Conservation (phyloP, 2,329 filamentous ascomycete genomes). For the Aurifilum marmelostoma region DNA sequence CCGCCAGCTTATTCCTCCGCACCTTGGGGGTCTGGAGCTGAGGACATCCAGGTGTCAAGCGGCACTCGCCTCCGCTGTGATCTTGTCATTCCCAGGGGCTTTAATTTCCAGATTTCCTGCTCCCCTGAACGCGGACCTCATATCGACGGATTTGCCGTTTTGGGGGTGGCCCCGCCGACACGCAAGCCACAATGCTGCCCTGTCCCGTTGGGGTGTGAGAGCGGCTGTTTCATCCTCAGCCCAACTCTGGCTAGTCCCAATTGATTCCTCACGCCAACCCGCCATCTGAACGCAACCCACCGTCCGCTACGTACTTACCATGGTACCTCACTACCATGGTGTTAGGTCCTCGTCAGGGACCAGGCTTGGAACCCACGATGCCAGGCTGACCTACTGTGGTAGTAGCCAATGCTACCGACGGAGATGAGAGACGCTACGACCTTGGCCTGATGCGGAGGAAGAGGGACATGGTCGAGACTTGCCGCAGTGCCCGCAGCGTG, state of each 20-base stretch:
- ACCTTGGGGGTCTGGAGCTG: neutral
- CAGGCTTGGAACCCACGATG: conserved; percentile 4
- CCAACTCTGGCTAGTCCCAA: conserved; percentile 18
- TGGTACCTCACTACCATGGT: neutral
- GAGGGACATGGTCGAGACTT: neutral
- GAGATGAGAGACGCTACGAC: conserved; percentile 4
- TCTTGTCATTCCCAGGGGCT: conserved; percentile 1
- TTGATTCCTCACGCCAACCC: conserved; percentile 4
- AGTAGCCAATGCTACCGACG: conserved; percentile 1
- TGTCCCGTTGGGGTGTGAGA: conserved; percentile 17
- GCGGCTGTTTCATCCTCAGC: conserved; percentile 27
- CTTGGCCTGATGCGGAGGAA: neutral
- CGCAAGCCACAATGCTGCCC: conserved; percentile 17
- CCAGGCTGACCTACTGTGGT: neutral
- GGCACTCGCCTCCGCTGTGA: neutral
- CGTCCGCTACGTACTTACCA: neutral
- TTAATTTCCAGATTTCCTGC: conserved; percentile 12
- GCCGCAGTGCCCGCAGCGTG: neutral
- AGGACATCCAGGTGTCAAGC: neutral
- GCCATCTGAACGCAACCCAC: conserved; percentile 4
- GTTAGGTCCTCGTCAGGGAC: neutral
- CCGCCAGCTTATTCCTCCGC: neutral
- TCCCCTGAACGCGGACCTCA: conserved; percentile 3
- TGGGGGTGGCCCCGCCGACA: conserved; percentile 7
- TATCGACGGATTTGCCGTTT: conserved; percentile 10